A percentile compares a stretch with the other conserved stretches of the same genome.
These are phyloP conservation scores for Candida broadrunensis DNA, from an alignment of 805 yeast genomes.

Conservation along the genomic window DNA sequence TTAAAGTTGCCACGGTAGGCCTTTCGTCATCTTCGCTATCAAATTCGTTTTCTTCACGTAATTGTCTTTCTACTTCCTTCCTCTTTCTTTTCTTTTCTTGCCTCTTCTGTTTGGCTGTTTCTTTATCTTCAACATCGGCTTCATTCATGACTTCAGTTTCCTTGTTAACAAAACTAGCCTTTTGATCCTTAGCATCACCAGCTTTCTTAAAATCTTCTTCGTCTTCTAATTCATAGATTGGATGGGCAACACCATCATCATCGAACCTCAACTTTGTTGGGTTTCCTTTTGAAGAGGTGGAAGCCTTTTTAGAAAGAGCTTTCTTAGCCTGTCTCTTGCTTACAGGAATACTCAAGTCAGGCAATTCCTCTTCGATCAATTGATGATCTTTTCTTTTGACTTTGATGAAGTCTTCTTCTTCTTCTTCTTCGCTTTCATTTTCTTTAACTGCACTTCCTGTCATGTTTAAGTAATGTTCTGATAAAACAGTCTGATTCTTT, in stretches of 20 bases:
- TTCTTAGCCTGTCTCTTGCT: slow-evolving; percentile 84
- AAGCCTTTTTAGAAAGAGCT: slow-evolving; percentile 82
- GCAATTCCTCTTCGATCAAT: slow-evolving; percentile 60
- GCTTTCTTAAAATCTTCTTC: slow-evolving; percentile 83
- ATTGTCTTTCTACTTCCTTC: slow-evolving; percentile 68
- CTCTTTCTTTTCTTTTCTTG: slow-evolving; percentile 87
- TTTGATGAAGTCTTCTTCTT: slow-evolving; percentile 69
- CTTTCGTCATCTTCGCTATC: slow-evolving; percentile 30
- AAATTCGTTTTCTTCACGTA: slow-evolving; percentile 37
- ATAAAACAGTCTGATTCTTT: slow-evolving; percentile 84
- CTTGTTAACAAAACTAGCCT: slow-evolving; percentile 58
- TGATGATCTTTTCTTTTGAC: slow-evolving; percentile 78
- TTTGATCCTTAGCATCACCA: slow-evolving; percentile 66
- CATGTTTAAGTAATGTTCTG: slow-evolving; percentile 82
- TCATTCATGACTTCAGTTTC: slow-evolving; percentile 68
- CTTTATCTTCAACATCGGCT: slow-evolving; percentile 78
- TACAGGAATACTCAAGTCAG: slow-evolving; percentile 58
- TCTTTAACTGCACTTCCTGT: slow-evolving; percentile 43
- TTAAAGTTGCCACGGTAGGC: slow-evolving; percentile 13
- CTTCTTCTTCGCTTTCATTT: slow-evolving; percentile 33
- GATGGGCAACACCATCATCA: slow-evolving; percentile 92
- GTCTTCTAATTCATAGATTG: slow-evolving; percentile 84
- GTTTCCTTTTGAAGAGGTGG: slow-evolving; percentile 57
- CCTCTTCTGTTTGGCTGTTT: slow-evolving; percentile 68
- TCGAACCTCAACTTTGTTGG: slow-evolving; percentile 84